Conservation (phyloP, 768 basidiomycete genomes). For the Rhizopogon vinicolor region DNA sequence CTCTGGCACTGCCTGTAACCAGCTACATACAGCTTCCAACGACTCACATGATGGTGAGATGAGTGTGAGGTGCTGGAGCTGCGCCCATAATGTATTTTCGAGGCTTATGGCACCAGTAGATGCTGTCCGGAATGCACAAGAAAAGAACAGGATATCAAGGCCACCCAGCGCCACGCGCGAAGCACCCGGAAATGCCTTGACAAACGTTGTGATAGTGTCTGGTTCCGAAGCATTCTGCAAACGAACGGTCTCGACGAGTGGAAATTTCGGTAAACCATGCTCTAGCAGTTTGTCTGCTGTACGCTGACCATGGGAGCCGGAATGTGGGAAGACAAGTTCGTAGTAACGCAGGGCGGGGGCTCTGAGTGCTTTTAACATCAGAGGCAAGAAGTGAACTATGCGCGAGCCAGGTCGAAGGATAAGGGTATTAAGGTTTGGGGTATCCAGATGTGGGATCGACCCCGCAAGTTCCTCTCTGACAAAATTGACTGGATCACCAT, state of each 20-base stretch:
- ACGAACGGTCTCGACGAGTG: constrained; percentile 20
- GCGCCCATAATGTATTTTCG: background rate
- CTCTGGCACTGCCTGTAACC: background rate
- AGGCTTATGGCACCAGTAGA: background rate
- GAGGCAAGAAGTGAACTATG: constrained; percentile 24
- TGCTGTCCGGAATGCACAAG: background rate
- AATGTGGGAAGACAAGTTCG: constrained; percentile 25
- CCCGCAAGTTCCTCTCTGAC: constrained; percentile 6
- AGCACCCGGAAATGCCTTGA: constrained; percentile 20
- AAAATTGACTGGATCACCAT: constrained; percentile 24
- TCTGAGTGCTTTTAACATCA: constrained; percentile 20
- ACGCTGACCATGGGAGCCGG: constrained; percentile 20
- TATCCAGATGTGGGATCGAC: constrained; percentile 6
- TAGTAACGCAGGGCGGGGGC: constrained; percentile 24
- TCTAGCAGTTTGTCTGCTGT: constrained; percentile 17
- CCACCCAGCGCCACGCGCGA: constrained; percentile 17
- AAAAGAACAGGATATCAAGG: constrained; percentile 17
- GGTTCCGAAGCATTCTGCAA: constrained; percentile 22
- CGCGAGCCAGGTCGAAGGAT: constrained; percentile 23
- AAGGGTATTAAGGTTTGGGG: constrained; percentile 21
- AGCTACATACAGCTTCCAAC: background rate
- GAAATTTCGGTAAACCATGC: constrained; percentile 15
- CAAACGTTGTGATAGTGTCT: constrained; percentile 16
- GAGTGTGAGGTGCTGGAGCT: background rate
- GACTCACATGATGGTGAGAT: background rate